phyloP scores from a whole-genome alignment of 140 eudicot species.

The Ambrosia hybrid region DNA sequence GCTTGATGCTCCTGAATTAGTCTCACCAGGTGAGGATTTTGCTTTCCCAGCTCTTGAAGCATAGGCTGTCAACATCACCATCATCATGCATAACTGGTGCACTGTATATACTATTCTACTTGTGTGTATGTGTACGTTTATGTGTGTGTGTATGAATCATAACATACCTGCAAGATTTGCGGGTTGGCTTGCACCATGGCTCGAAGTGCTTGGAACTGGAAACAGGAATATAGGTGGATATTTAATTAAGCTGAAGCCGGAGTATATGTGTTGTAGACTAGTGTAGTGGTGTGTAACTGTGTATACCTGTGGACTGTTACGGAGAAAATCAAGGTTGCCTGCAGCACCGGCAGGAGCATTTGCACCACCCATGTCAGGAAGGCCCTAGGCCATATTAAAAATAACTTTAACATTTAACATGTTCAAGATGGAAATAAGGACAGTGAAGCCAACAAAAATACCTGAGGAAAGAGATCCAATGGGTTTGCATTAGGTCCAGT shows the following conservation, averaged over 20 bases:
- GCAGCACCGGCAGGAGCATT: constrained; percentile 71
- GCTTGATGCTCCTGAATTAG: constrained; percentile 90
- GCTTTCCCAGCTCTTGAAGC: constrained; percentile 96
- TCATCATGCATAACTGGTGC: neutral
- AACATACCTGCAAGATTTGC: constrained; percentile 82
- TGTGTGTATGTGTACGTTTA: neutral
- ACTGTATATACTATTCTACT: neutral
- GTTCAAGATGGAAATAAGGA: neutral
- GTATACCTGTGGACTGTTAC: constrained; percentile 75
- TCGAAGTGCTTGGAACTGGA: constrained; percentile 90
- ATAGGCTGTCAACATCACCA: constrained; percentile 63
- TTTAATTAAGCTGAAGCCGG: neutral
- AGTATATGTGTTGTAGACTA: neutral
- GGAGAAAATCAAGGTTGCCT: constrained; percentile 79
- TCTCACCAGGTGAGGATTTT: constrained; percentile 79
- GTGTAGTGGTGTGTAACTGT: neutral
- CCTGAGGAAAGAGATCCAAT: constrained; percentile 90
- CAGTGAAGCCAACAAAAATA: neutral
- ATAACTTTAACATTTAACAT: constrained; percentile 6
- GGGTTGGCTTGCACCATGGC: constrained; percentile 98
- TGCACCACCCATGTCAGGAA: constrained; percentile 70
- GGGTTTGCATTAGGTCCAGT: constrained; percentile 91
- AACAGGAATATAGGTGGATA: constrained; percentile 1
- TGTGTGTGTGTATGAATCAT: neutral
- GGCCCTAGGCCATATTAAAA: constrained; percentile 49